phyloP scores from a whole-genome alignment of 768 basidiomycete genomes.

The Suillus brevipes region DNA sequence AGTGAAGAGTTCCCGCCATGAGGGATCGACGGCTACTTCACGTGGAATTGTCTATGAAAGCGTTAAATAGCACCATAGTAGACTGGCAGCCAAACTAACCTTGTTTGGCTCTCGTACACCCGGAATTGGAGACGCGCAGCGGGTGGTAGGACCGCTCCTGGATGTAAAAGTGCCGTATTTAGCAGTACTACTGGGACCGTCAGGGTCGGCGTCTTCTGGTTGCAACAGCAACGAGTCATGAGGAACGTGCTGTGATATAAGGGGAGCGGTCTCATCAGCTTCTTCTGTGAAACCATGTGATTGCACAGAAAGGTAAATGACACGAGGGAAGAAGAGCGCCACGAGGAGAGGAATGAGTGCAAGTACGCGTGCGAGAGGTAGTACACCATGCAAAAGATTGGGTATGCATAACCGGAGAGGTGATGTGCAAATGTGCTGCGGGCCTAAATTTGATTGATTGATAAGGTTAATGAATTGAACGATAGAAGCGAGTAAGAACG shows the following conservation, averaged over 20 bases:
- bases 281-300: constrained; percentile 13
- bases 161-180: constrained; percentile 65
- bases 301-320: constrained; percentile 57
- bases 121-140: constrained; percentile 46
- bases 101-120: constrained; percentile 7
- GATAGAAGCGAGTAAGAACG: constrained; percentile 22
- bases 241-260: constrained; percentile 22
- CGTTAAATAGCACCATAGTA: not conserved
- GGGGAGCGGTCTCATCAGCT: constrained; percentile 24
- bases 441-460: constrained; percentile 14
- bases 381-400: constrained; percentile 48
- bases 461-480: constrained; percentile 7
- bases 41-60: constrained; percentile 35
- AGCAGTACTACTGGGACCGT: constrained; percentile 39
- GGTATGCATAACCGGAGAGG: constrained; percentile 32
- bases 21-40: constrained; percentile 60
- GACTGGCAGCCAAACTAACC: not conserved
- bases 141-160: constrained; percentile 45
- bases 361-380: constrained; percentile 67
- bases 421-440: constrained; percentile 20
- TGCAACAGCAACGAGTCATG: constrained; percentile 56
- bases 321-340: constrained; percentile 61
- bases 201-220: constrained; percentile 35
- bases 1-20: constrained; percentile 67
- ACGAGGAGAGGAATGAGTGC: constrained; percentile 60